Base-by-base conservation (phyloP, 208 protist species). In the Acanthamoeba lugdunensis region DNA sequence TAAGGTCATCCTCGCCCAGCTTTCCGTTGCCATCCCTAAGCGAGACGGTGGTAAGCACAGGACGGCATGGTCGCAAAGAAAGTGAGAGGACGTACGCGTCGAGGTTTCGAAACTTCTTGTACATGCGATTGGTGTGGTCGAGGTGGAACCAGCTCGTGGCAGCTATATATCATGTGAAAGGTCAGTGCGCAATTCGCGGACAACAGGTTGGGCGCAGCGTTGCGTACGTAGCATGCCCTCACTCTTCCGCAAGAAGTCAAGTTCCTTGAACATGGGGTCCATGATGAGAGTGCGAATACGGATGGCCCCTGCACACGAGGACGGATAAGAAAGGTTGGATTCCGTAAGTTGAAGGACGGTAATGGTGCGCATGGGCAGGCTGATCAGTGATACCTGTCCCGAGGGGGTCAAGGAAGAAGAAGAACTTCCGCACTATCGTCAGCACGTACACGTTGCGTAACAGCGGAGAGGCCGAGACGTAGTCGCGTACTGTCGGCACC, bases 181-280 rank as follows among this genome's bases (percentile, higher is more conserved):
- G 54, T 58, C 54, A 58, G 54, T 41, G 67, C 9, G 67, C 67
- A 2, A 75, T 33, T 75, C 9, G 56, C 18, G 56, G 2, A 23
- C 56, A 61, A 25, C 2, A 25, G 13, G 56, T 14, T 1, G 2
- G 25, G 56, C 13, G 5, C 23, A 21, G 61, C 3, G 28, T 33
- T 14, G 4, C 41, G 18, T 81, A 81, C 71, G 37, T 50, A 81
- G 37, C 71, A 50, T 28, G 21, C 71, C 41, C 5, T 52, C 71
- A 16, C 63, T 63, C 52, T 87, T 87, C 30, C 79, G 79, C 50
- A 87, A 45, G 5, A 50, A 33, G 6, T 65, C 79, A 8, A 87
- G 50, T 18, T 87, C 79, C 52, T 87, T 87, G 50, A 87, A 87
- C 79, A 87, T 87, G 79, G 79, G 79, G 18, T 63, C 52, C n/a